Evolutionary conservation across 164 flowering plant genomes (phyloP).

Genomic region (Macadamia tetraphylla): DNA sequence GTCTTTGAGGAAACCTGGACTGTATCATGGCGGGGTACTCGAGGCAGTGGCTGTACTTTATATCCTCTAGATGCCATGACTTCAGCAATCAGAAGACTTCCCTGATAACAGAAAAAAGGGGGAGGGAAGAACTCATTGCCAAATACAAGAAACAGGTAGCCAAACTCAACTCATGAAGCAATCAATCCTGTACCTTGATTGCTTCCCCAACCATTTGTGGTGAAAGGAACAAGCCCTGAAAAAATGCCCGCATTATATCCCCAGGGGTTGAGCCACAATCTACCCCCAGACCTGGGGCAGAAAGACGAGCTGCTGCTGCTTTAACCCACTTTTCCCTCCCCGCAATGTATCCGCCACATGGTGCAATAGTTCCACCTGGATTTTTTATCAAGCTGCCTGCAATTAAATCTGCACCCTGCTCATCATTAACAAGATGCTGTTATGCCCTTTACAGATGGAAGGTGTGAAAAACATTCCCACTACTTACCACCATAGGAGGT

Average conservation of each 20-base stretch:
- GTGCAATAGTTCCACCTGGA: conserved; percentile 92
- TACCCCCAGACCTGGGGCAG: conserved; percentile 83
- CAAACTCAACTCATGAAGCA: neutral
- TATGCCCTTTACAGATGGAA: neutral
- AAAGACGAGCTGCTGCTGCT: conserved; percentile 84
- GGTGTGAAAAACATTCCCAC: conserved; percentile 4
- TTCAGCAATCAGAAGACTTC: conserved; percentile 71
- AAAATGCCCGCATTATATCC: conserved; percentile 65
- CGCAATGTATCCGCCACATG: conserved; percentile 93
- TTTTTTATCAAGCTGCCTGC: conserved; percentile 92
- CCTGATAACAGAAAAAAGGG: conserved; percentile 28
- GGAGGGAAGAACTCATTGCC: conserved; percentile 3
- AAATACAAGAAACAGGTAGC: neutral
- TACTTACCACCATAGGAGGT: conserved; percentile 86
- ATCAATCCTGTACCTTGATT: conserved; percentile 47
- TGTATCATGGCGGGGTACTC: conserved; percentile 65
- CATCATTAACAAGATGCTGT: conserved; percentile 10
- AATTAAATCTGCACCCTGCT: conserved; percentile 86
- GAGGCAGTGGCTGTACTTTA: conserved; percentile 75
- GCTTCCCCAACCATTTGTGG: conserved; percentile 97
- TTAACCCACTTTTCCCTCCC: conserved; percentile 66
- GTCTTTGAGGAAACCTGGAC: conserved; percentile 54
- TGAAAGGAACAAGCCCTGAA: conserved; percentile 80
- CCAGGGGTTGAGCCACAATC: conserved; percentile 91
- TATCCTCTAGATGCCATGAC: conserved; percentile 78